A percentile compares a stretch with the other conserved stretches of the same genome.
Conservation (phyloP, 495 filamentous ascomycete species). For the Coniosporium apollinis region DNA sequence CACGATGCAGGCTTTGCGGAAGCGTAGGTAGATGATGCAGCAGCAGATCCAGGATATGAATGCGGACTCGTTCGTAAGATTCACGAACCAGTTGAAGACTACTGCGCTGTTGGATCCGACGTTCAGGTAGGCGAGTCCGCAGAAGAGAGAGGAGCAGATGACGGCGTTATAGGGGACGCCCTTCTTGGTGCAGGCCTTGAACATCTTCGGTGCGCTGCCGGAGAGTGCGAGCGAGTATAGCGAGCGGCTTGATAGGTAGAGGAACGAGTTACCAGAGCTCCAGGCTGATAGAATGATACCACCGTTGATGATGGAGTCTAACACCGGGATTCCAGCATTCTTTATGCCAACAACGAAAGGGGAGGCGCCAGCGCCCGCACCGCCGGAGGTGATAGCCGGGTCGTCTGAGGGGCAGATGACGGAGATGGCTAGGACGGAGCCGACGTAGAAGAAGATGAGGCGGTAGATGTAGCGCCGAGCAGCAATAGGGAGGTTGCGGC, state of each 20-base stretch:
- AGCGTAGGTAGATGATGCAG: conserved; percentile 42
- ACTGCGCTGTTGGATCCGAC: conserved; percentile 7
- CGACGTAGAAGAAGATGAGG: conserved; percentile 41
- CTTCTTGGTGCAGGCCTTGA: conserved; percentile 17
- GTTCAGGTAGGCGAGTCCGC: conserved; percentile 20
- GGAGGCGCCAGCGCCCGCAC: conserved; percentile 35
- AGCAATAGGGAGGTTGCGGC: conserved; percentile 34
- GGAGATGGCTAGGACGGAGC: conserved; percentile 36
- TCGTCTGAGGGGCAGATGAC: conserved; percentile 41
- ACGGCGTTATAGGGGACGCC: conserved; percentile 20
- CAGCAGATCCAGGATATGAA: conserved; percentile 49
- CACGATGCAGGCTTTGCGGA: conserved; percentile 32
- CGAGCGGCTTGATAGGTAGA: conserved; percentile 38
- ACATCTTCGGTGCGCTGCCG: conserved; percentile 18
- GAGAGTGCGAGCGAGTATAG: conserved; percentile 27
- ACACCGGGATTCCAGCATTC: conserved; percentile 34
- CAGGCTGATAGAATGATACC: conserved; percentile 58
- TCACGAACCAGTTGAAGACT: conserved; percentile 39
- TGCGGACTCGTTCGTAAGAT: conserved; percentile 42
- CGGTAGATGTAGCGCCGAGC: conserved; percentile 33
- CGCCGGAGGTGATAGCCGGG: conserved; percentile 30
- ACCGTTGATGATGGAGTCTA: conserved; percentile 49
- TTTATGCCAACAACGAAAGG: conserved; percentile 44
- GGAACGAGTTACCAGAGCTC: conserved; percentile 45
- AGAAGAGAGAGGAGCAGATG: conserved; percentile 16